phyloP scores from a whole-genome alignment of 208 protist species.

The Acanthamoeba castellanii region DNA sequence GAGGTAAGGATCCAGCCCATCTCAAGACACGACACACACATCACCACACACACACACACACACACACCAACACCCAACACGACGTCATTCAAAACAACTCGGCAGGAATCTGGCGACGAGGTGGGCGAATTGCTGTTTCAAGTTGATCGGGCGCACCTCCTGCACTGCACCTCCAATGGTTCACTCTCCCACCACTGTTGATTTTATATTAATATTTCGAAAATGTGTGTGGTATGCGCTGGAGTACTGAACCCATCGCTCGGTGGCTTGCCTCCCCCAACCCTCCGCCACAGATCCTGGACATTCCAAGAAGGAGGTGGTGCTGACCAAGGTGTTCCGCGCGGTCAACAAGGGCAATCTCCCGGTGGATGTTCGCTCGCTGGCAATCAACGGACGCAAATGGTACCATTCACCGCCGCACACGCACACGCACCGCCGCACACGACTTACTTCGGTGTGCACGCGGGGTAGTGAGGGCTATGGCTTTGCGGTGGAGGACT shows the following conservation, averaged over 20 bases:
- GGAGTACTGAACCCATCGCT: too few relatives aligned
- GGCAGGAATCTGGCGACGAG: neutral
- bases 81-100: too few relatives aligned
- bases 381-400: slow-evolving; percentile 34
- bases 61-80: too few relatives aligned
- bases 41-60: too few relatives aligned
- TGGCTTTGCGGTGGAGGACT: slow-evolving; percentile 38
- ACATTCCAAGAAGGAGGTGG: slow-evolving; percentile 60
- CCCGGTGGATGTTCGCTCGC: slow-evolving; percentile 30
- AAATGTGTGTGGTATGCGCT: too few relatives aligned
- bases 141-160: slow-evolving; percentile 38
- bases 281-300: neutral
- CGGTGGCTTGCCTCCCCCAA: too few relatives aligned
- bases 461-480: slow-evolving; percentile 23
- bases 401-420: neutral
- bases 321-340: slow-evolving; percentile 58
- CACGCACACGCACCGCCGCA: neutral
- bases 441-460: neutral
- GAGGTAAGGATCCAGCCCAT: too few relatives aligned
- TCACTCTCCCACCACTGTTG: too few relatives aligned
- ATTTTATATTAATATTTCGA: too few relatives aligned
- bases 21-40: too few relatives aligned
- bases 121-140: slow-evolving; percentile 54
- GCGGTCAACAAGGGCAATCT: slow-evolving; percentile 72
- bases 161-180: slow-evolving; percentile 62